Percentiles rank a stretch among this genome's conserved stretches.
phyloP scores from a whole-genome alignment of 305 asterid species.

The Euphrasia arctica region DNA sequence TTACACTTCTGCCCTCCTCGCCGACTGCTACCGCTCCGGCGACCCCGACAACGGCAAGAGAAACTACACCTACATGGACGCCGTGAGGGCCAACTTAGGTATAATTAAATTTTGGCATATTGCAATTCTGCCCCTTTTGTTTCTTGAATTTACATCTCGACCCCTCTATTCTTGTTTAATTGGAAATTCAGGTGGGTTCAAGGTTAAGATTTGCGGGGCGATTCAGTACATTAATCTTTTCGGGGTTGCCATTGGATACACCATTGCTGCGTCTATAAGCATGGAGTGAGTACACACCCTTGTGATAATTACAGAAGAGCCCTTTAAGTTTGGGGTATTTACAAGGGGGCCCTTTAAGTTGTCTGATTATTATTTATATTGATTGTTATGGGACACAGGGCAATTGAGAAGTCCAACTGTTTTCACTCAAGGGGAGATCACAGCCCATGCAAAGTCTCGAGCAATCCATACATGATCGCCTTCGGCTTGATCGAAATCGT shows the following conservation, averaged over 20 bases:
- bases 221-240: constrained; percentile 86
- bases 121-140: not conserved
- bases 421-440: constrained; percentile 60
- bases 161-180: constrained; percentile 4
- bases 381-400: constrained; percentile 40
- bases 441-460: constrained; percentile 60
- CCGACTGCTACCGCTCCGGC: constrained; percentile 75
- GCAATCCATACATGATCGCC: constrained; percentile 79
- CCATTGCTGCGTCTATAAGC: constrained; percentile 89
- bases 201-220: constrained; percentile 85
- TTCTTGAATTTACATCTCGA: not conserved
- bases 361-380: not conserved
- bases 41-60: constrained; percentile 71
- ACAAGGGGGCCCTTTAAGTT: not conserved
- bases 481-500: constrained; percentile 65
- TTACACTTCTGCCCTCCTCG: constrained; percentile 79
- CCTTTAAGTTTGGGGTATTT: not conserved
- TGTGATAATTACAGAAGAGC: not conserved
- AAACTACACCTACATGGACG: constrained; percentile 92
- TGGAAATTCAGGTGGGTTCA: constrained; percentile 55
- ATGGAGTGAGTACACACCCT: constrained; percentile 57
- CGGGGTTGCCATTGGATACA: constrained; percentile 91
- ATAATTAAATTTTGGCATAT: not conserved
- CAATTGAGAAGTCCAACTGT: constrained; percentile 68
- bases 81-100: constrained; percentile 82